Percentiles rank a stretch among this genome's conserved stretches.
These are phyloP conservation scores for Ceratorhiza oryzae-sativae DNA, from an alignment of 1,284 basidiomycete genomes.

Conservation along the genomic window DNA sequence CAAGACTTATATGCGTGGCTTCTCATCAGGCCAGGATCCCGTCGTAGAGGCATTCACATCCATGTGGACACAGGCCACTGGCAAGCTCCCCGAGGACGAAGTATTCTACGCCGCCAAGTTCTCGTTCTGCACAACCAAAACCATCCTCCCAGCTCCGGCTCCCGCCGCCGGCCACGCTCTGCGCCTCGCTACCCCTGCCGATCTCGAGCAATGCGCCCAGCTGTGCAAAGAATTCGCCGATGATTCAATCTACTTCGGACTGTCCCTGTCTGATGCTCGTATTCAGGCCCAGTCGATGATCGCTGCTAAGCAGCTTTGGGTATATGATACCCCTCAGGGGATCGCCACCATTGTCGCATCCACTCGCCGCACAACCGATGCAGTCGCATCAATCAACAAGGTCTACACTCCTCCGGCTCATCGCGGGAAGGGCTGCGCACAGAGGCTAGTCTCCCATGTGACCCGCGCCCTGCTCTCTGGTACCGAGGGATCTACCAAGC, in stretches of 20 bases:
- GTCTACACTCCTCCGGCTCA: constrained; percentile 64
- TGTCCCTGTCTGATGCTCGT: constrained; percentile 56
- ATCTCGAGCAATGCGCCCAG: constrained; percentile 54
- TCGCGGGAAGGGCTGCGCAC: constrained; percentile 62
- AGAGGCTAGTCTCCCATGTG: constrained; percentile 62
- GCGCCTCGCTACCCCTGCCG: constrained; percentile 50
- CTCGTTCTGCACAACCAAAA: constrained; percentile 59
- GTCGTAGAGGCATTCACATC: constrained; percentile 60
- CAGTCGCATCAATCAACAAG: constrained; percentile 67
- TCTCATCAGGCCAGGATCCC: constrained; percentile 49
- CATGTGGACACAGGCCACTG: constrained; percentile 58
- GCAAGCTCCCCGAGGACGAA: constrained; percentile 51
- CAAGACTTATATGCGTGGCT: constrained; percentile 6
- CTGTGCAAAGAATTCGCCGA: constrained; percentile 65
- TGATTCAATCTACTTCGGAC: constrained; percentile 65
- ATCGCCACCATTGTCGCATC: constrained; percentile 71
- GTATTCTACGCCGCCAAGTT: constrained; percentile 71
- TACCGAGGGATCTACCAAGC: constrained; percentile 51
- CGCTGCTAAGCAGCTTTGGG: constrained; percentile 62
- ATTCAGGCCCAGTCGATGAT: constrained; percentile 63
- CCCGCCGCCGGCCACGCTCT: constrained; percentile 53
- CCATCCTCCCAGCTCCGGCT: constrained; percentile 53
- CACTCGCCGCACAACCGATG: constrained; percentile 59
- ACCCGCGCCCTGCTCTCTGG: constrained; percentile 12
- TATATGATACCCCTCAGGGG: constrained; percentile 57